phyloP scores from a whole-genome alignment of 179 eudicot species.

The Corrigiola litoralis region DNA sequence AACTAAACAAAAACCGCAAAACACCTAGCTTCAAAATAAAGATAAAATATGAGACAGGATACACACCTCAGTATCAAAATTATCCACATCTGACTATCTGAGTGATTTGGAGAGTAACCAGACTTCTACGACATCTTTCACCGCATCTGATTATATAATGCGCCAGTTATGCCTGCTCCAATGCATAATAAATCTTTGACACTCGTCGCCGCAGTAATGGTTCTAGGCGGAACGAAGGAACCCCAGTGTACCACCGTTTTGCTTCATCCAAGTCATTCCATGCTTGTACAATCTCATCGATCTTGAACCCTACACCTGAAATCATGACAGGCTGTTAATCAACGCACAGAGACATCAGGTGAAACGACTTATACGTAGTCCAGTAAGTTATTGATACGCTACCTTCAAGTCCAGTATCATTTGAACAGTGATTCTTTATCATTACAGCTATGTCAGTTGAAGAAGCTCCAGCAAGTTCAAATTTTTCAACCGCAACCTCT shows the following conservation, averaged over 20 bases:
- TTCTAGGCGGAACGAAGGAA: conserved; percentile 73
- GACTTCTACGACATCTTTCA: conserved; percentile 5
- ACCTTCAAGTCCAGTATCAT: conserved; percentile 74
- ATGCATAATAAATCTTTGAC: conserved; percentile 55
- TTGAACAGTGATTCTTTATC: conserved; percentile 92
- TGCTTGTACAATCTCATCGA: conserved; percentile 94
- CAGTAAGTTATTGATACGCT: background rate
- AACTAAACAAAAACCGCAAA: background rate
- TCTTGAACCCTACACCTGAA: conserved; percentile 79
- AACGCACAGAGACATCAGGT: background rate
- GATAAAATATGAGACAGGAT: background rate
- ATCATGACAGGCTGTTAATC: conserved; percentile 19
- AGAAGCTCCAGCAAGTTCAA: conserved; percentile 89
- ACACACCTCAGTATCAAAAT: conserved; percentile 22
- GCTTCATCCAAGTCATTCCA: conserved; percentile 99
- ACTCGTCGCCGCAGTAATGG: conserved; percentile 70
- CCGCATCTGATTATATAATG: background rate
- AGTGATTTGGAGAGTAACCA: conserved; percentile 1
- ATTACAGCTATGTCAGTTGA: conserved; percentile 84
- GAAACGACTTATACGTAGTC: background rate
- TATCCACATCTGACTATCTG: conserved; percentile 8
- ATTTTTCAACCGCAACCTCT: conserved; percentile 82
- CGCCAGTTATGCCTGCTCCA: conserved; percentile 44
- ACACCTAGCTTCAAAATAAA: background rate
- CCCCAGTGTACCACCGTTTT: conserved; percentile 61